Base-by-base conservation (phyloP, 441 rosid genomes). In the Sinapis alba region DNA sequence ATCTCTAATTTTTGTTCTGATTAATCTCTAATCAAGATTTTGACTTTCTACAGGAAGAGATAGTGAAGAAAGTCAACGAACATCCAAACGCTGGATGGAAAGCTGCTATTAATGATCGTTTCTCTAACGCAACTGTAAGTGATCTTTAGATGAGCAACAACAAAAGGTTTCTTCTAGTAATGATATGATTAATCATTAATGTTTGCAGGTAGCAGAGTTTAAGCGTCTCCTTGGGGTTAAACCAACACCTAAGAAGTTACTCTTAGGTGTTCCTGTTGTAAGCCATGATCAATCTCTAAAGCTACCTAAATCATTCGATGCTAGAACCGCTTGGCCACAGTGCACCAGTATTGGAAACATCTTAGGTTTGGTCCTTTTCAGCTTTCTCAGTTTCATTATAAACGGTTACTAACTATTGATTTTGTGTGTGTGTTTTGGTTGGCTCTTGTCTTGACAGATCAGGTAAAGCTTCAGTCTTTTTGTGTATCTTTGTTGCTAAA, bases 81-180 rank as follows among this genome's bases (percentile, higher is more conserved):
- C 68, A 89, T 61, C 90, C 97, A 12, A 68, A 82, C 43, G 92
- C 96, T 45, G 96, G 98, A 70, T 93, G 98, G 98, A 53, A 88
- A 85, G 98, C 98, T 84, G 82, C 84, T 75, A 72, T 82, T 74
- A 91, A 89, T 79, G 82, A 89, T 65, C 79, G 78, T 54, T 84
- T 93, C 68, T 85, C 94, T 56, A 84, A 87, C 84, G 81, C 84
- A 71, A 83, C 96, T 4, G 94, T 92, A 69, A 60, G 19, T 26
- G 11, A 16, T 50, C 56, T 18, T 50, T 50, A 18, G 15, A 45
- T n/a, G 8, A 3, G 7, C 20, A 47, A 1, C 20, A 47, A 51
- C 13, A 51, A 51, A 43, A 9, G 8, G 3, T 32, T 45, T 66
- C 58, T 77, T 34, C 26, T 27, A 30, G 24, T 30, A 7, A 26